Evolutionary conservation across 1,284 basidiomycete genomes (phyloP).

Genomic region (Ceratobasidium sp.): DNA sequence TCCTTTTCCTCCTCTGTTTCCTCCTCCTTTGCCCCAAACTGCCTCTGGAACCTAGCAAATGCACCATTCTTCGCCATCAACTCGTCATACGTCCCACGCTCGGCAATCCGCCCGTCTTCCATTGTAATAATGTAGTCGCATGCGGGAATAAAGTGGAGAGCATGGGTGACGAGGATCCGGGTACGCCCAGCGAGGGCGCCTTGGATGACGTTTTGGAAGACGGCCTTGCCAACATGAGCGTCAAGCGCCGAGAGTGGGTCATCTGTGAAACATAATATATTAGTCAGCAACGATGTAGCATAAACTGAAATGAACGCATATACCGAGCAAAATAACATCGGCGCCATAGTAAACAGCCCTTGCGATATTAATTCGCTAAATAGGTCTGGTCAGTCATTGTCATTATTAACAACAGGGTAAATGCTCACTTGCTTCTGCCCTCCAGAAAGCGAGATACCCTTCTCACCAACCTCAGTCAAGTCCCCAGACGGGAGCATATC

Average conservation of each 20-base stretch:
- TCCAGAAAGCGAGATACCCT: constrained; percentile 84
- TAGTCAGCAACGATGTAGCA: not conserved
- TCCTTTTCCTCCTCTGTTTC: constrained; percentile 56
- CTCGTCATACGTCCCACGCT: constrained; percentile 78
- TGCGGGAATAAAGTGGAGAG: constrained; percentile 80
- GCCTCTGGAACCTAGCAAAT: constrained; percentile 77
- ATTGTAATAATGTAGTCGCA: constrained; percentile 78
- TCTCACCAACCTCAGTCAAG: constrained; percentile 71
- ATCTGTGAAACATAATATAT: constrained; percentile 57
- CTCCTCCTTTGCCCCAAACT: constrained; percentile 68
- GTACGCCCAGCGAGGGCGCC: constrained; percentile 60
- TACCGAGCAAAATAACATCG: constrained; percentile 80
- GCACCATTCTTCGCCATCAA: constrained; percentile 66
- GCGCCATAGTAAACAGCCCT: constrained; percentile 87
- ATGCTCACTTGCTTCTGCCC: constrained; percentile 73
- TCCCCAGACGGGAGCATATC: constrained; percentile 85
- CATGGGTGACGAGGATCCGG: constrained; percentile 78
- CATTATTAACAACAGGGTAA: constrained; percentile 48
- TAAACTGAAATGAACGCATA: not conserved
- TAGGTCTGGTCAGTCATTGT: not conserved
- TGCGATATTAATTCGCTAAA: constrained; percentile 68
- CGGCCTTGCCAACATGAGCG: constrained; percentile 87
- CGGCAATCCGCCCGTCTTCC: constrained; percentile 76
- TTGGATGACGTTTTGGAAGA: constrained; percentile 86
- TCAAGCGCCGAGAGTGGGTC: constrained; percentile 84